These are phyloP conservation scores for Daedalea quercina DNA, from an alignment of 768 basidiomycete species.

Conservation along the genomic window DNA sequence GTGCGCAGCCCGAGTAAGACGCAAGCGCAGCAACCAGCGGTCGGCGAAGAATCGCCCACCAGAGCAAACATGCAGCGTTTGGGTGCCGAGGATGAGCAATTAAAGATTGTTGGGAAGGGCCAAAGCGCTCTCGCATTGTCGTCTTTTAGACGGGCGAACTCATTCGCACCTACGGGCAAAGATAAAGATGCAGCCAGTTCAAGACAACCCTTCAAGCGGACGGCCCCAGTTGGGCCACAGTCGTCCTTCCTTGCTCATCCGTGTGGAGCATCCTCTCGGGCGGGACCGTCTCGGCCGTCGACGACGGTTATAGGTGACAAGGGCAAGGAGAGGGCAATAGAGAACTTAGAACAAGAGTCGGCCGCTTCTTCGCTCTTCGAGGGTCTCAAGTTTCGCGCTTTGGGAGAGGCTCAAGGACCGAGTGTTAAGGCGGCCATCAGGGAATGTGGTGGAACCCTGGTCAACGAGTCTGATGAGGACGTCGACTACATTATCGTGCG, in stretches of 20 bases:
- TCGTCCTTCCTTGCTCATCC: slow-evolving; percentile 2
- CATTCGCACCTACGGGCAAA: slow-evolving; percentile 42
- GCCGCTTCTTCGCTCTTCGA: slow-evolving; percentile 35
- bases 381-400: slow-evolving; percentile 48
- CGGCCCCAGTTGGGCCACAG: slow-evolving; percentile 1
- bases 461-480: slow-evolving; percentile 36
- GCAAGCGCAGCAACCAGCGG: slow-evolving; percentile 11
- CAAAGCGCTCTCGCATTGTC: slow-evolving; percentile 37
- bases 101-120: background rate
- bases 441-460: slow-evolving; percentile 47
- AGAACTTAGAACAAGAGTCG: background rate
- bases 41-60: slow-evolving; percentile 8
- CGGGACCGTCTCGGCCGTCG: slow-evolving; percentile 7
- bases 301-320: background rate
- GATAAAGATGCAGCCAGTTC: slow-evolving; percentile 26
- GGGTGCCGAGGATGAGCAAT: background rate
- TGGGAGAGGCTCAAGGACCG: slow-evolving; percentile 60
- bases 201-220: slow-evolving; percentile 11
- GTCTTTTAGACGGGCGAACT: slow-evolving; percentile 55
- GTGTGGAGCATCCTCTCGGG: background rate
- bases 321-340: slow-evolving; percentile 3
- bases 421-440: slow-evolving; percentile 58
- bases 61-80: slow-evolving; percentile 1
- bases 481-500: slow-evolving; percentile 66
- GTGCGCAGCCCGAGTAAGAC: slow-evolving; percentile 55